phyloP scores from a whole-genome alignment of 2,329 filamentous ascomycete genomes.

The Diaporthe humulicola region DNA sequence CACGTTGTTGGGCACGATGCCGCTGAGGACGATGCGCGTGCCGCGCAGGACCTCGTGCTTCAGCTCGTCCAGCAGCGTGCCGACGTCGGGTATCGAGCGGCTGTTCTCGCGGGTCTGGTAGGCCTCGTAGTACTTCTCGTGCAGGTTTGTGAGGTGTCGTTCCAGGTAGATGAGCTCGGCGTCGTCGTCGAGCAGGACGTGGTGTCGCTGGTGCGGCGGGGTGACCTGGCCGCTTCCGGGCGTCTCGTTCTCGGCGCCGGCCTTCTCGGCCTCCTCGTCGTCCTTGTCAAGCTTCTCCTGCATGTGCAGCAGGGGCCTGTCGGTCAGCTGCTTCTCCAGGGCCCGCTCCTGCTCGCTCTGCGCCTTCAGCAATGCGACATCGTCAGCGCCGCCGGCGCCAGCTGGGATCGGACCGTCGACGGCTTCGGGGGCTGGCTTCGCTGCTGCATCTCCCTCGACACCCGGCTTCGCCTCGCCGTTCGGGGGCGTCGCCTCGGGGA shows the following conservation, averaged over 20 bases:
- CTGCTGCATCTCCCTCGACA: slow-evolving; percentile 45
- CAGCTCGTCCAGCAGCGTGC: slow-evolving; percentile 83
- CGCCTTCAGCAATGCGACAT: slow-evolving; percentile 76
- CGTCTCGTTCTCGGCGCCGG: slow-evolving; percentile 58
- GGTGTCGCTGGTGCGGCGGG: slow-evolving; percentile 69
- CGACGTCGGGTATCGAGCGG: slow-evolving; percentile 83
- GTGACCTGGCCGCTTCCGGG: slow-evolving; percentile 40
- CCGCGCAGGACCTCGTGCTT: slow-evolving; percentile 83
- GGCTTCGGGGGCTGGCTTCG: slow-evolving; percentile 72
- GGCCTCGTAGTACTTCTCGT: slow-evolving; percentile 84
- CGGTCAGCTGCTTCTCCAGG: slow-evolving; percentile 88
- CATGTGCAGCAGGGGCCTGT: slow-evolving; percentile 90
- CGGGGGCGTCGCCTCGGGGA: slow-evolving; percentile 38
- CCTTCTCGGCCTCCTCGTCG: slow-evolving; percentile 73
- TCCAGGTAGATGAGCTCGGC: slow-evolving; percentile 84
- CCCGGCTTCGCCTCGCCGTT: slow-evolving; percentile 41
- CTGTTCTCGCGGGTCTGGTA: slow-evolving; percentile 75
- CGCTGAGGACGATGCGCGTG: slow-evolving; percentile 87
- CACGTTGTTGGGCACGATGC: slow-evolving; percentile 86
- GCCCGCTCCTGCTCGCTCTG: slow-evolving; percentile 89
- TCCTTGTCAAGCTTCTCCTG: slow-evolving; percentile 92
- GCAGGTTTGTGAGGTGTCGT: slow-evolving; percentile 80
- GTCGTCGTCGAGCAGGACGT: slow-evolving; percentile 90
- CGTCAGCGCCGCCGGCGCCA: slow-evolving; percentile 80
- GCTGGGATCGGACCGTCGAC: slow-evolving; percentile 80